Conservation (phyloP, 257 asterid species). For the Salvia hispanica region DNA sequence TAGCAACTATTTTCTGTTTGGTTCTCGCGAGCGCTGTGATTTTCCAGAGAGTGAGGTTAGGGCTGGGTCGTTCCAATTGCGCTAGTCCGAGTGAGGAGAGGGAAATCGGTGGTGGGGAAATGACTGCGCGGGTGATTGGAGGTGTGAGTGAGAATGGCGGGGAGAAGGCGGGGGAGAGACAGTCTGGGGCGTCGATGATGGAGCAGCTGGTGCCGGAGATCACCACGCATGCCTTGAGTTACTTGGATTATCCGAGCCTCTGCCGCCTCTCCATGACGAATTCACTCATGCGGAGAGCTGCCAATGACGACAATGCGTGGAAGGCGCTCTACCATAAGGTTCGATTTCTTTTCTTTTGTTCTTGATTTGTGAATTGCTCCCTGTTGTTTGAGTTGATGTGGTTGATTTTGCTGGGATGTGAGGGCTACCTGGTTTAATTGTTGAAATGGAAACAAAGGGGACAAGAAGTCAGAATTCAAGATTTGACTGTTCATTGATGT, state of each 20-base stretch:
- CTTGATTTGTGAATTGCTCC: neutral
- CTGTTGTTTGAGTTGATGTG: conserved; percentile 16
- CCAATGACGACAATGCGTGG: conserved; percentile 98
- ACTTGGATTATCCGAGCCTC: conserved; percentile 91
- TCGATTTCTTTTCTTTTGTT: neutral
- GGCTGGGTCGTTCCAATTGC: conserved; percentile 31
- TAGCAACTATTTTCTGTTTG: conserved; percentile 53
- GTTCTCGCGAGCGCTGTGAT: conserved; percentile 44
- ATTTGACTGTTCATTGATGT: neutral
- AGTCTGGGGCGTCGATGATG: conserved; percentile 94
- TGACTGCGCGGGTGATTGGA: conserved; percentile 38
- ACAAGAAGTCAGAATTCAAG: neutral
- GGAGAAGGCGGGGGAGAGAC: conserved; percentile 62
- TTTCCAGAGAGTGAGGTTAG: conserved; percentile 35
- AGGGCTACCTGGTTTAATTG: conserved; percentile 12
- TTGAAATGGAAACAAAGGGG: neutral
- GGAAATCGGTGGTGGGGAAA: conserved; percentile 30
- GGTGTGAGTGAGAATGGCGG: conserved; percentile 36
- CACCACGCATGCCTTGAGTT: conserved; percentile 91
- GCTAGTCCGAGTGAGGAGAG: conserved; percentile 34
- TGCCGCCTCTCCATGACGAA: conserved; percentile 97
- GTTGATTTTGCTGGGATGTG: too few species aligned
- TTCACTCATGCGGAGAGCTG: conserved; percentile 92
- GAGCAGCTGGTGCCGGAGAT: conserved; percentile 99
- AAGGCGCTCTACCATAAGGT: conserved; percentile 95